Evolutionary conservation across 2,329 filamentous ascomycete genomes (phyloP), one percentile per base, ranked within the genome.

Genomic region (Gaeumannomyces sp.): DNA sequence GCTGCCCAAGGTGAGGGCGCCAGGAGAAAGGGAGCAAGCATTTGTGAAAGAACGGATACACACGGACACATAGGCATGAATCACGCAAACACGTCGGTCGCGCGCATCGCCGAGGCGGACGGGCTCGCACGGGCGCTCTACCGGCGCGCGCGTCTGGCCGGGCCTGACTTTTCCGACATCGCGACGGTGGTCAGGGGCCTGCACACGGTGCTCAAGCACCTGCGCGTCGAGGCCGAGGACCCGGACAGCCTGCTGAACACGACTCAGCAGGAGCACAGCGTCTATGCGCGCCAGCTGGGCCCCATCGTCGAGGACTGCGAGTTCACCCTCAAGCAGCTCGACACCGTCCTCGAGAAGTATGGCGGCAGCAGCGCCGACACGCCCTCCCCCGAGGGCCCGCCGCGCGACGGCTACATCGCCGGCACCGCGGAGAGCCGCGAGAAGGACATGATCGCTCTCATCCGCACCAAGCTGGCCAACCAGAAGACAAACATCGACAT

Each of bases 211-310:
- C 76, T 89, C 8, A 82, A 83, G 64, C 82, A 87, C 69, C 76
- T 89, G 31, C 84, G 83, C 64, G 77, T 80, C 67, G 86, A 88
- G 74, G 80, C 81, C 56, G 79, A 83, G 67, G 84, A 86, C 69
- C 77, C 78, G 1, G 82, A 83, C 68, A 87, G 85, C 13, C 76
- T 82, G 14, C 76, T 89, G 22, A 83, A 83, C 74, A 72, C 72
- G 38, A 57, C 50, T 56, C 60, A 75, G 64, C 64, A 67, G 66
- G 31, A 65, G 66, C 75, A 75, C 28, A 73, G 77, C 45, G 73
- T 81, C 61, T 85, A 83, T 69, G 72, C 75, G 11, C 77, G 80
- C 50, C 80, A 85, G 70, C 76, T 89, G 19, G 75, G 73, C 0
- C 78, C 80, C 1, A 79, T 87, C 33, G 73, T 87, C 63, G 78